Percentiles rank a stretch among this genome's conserved stretches.
Conservation (phyloP, 306 rosid species). For the Ziziphus jujuba region DNA sequence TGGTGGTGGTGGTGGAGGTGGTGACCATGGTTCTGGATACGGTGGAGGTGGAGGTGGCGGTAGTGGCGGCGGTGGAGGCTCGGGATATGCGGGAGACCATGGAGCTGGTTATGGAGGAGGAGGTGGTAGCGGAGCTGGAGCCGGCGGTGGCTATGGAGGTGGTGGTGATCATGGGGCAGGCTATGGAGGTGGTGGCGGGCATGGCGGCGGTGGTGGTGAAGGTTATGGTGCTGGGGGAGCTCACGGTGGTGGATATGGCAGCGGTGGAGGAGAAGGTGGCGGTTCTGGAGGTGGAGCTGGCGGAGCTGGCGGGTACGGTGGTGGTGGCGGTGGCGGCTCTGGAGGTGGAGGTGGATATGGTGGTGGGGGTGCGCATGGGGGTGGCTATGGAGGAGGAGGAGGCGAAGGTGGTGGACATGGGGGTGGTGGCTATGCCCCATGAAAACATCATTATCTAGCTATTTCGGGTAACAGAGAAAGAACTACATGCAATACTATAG, state of each 20-base stretch:
- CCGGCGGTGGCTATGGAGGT: constrained; percentile 40
- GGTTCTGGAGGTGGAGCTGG: constrained; percentile 29
- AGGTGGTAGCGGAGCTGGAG: constrained; percentile 27
- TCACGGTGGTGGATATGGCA: constrained; percentile 43
- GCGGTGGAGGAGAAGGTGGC: constrained; percentile 25
- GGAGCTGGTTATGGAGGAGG: constrained; percentile 17
- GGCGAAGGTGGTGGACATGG: constrained; percentile 28
- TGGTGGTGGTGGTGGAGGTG: constrained; percentile 21
- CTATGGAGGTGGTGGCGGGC: constrained; percentile 46
- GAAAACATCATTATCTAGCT: neutral
- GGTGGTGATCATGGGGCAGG: constrained; percentile 40
- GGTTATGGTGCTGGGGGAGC: constrained; percentile 36
- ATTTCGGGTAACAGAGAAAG: neutral
- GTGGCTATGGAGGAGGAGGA: constrained; percentile 24
- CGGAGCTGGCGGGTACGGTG: constrained; percentile 33
- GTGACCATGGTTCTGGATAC: constrained; percentile 15
- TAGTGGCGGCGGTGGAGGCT: constrained; percentile 32
- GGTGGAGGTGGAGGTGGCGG: constrained; percentile 42
- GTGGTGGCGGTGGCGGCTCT: constrained; percentile 48
- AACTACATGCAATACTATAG: too few relatives aligned
- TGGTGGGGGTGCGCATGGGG: constrained; percentile 34
- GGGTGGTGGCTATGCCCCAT: constrained; percentile 40
- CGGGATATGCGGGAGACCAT: constrained; percentile 17
- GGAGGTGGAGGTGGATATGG: constrained; percentile 30
- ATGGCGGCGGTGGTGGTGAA: constrained; percentile 38